Evolutionary conservation across 1,284 basidiomycete genomes (phyloP).

Genomic region (Ceratobasidium sp.): DNA sequence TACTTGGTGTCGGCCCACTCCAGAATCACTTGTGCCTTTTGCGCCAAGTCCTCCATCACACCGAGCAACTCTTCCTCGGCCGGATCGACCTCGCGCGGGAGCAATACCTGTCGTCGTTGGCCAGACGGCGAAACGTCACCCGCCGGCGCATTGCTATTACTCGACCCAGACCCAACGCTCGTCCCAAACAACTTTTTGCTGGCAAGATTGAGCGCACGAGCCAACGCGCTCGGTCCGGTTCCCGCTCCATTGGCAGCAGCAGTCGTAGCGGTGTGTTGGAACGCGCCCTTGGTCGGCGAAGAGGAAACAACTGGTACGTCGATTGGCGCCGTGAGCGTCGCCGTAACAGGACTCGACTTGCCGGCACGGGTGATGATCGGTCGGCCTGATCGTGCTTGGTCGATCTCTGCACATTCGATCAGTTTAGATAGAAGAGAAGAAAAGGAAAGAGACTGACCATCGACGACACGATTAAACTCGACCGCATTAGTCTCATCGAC

Average conservation of each 20-base stretch:
- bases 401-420: constrained; percentile 65
- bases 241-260: background rate
- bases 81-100: constrained; percentile 61
- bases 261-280: constrained; percentile 10
- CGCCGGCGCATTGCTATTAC: background rate
- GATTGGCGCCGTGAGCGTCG: constrained; percentile 41
- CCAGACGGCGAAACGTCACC: constrained; percentile 40
- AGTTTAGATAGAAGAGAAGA: constrained; percentile 28
- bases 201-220: constrained; percentile 85
- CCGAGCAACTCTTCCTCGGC: constrained; percentile 81
- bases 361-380: constrained; percentile 41
- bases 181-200: constrained; percentile 88
- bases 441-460: constrained; percentile 60
- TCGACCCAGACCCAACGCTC: constrained; percentile 19
- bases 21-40: constrained; percentile 93
- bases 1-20: constrained; percentile 95
- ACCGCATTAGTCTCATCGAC: constrained; percentile 76
- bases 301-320: constrained; percentile 40
- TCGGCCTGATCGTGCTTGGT: constrained; percentile 42
- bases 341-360: constrained; percentile 39
- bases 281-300: constrained; percentile 15
- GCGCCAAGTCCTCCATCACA: constrained; percentile 84
- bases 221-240: constrained; percentile 65
- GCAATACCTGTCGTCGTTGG: constrained; percentile 43
- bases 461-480: constrained; percentile 78